A percentile compares a stretch with the other conserved stretches of the same genome.
Conservation (phyloP, 2,329 filamentous ascomycete genomes). For the Zasmidium citrigriseum region DNA sequence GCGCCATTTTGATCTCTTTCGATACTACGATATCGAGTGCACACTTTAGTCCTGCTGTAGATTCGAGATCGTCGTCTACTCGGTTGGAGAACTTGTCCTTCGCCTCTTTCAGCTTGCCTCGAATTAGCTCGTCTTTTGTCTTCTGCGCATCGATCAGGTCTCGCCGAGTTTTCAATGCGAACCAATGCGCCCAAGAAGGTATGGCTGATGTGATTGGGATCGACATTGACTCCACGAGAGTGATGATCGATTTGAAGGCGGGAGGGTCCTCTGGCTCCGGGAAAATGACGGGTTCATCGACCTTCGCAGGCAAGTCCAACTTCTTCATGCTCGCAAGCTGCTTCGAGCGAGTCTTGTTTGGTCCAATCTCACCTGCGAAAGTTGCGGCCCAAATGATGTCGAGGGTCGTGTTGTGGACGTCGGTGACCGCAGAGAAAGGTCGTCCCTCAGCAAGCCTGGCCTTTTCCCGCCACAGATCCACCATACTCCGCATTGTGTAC, state of each 20-base stretch:
- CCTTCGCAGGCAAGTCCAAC: conserved; percentile 2
- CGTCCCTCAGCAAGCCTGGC: conserved; percentile 28
- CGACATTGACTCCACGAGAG: conserved; percentile 23
- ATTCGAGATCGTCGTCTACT: conserved; percentile 33
- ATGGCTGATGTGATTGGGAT: conserved; percentile 23
- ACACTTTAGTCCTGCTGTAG: conserved; percentile 11
- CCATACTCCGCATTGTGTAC: conserved; percentile 21
- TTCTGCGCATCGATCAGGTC: conserved; percentile 11
- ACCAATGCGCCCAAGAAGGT: conserved; percentile 27
- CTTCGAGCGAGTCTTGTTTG: conserved; percentile 17
- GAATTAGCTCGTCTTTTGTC: conserved; percentile 36
- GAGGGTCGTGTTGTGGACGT: conserved; percentile 39
- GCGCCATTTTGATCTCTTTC: conserved; percentile 35
- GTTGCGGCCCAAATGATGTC: conserved; percentile 44
- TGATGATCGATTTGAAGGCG: conserved; percentile 25
- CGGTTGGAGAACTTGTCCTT: conserved; percentile 29
- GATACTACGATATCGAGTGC: conserved; percentile 41
- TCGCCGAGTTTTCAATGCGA: conserved; percentile 20
- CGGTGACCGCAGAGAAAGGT: conserved; percentile 38
- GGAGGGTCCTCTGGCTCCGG: conserved; percentile 23
- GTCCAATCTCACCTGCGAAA: conserved; percentile 39
- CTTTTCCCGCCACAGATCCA: conserved; percentile 37
- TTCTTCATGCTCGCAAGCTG: conserved; percentile 12
- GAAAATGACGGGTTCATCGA: conserved; percentile 16
- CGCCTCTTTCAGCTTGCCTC: conserved; percentile 35